phyloP scores from a whole-genome alignment of 306 rosid species.

The Trifolium subterraneum region DNA sequence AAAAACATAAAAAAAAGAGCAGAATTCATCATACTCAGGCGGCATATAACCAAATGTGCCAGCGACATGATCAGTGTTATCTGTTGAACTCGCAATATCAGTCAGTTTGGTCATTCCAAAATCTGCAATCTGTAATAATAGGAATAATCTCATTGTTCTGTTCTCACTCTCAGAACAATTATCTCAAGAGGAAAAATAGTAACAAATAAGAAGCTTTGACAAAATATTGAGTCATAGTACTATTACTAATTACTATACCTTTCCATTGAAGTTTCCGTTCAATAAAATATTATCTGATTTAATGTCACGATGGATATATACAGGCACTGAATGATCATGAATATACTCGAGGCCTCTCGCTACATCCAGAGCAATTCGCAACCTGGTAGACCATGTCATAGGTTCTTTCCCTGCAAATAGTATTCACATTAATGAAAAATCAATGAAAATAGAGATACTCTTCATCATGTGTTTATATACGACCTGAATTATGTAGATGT shows the following conservation, averaged over 20 bases:
- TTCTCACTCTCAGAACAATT: neutral
- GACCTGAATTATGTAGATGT: constrained; percentile 79
- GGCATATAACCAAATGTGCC: constrained; percentile 99
- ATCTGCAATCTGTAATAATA: constrained; percentile 75
- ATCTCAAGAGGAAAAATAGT: constrained; percentile 4
- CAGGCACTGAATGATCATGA: constrained; percentile 89
- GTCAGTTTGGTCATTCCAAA: constrained; percentile 85
- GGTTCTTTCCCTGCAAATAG: constrained; percentile 61
- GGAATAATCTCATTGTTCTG: constrained; percentile 18
- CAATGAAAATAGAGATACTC: neutral
- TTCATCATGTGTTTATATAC: neutral
- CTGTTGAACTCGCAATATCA: constrained; percentile 67
- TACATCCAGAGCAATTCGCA: constrained; percentile 88
- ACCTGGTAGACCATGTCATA: constrained; percentile 78
- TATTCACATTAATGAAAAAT: neutral
- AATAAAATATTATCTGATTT: constrained; percentile 88
- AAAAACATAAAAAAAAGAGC: neutral
- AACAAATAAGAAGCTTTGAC: neutral
- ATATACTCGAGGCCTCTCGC: constrained; percentile 93
- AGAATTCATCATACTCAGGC: constrained; percentile 70
- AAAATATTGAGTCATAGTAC: neutral
- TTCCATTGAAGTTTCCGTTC: constrained; percentile 70
- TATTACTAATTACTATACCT: too few species aligned
- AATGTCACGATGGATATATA: constrained; percentile 90
- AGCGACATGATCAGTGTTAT: constrained; percentile 59